Conservation (phyloP, 495 filamentous ascomycete species). For the Gamarada debralockiae region DNA sequence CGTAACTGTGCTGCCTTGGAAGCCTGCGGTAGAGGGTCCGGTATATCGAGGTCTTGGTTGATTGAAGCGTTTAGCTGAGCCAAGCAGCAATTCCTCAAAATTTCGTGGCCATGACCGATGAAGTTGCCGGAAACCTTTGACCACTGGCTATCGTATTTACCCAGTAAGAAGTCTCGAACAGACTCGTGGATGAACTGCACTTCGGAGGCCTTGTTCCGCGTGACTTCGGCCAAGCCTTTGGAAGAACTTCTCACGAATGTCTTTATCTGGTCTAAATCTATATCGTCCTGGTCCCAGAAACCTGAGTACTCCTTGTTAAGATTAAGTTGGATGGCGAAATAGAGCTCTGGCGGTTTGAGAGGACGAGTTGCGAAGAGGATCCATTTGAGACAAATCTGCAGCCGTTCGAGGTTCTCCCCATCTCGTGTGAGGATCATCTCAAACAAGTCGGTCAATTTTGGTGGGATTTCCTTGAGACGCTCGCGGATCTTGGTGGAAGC, state of each 20-base stretch:
- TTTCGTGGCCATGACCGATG: constrained; percentile 29
- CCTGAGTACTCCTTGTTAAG: constrained; percentile 13
- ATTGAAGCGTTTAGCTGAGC: constrained; percentile 22
- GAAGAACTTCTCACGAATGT: constrained; percentile 28
- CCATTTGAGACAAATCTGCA: constrained; percentile 33
- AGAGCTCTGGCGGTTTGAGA: constrained; percentile 30
- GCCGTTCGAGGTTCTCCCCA: constrained; percentile 15
- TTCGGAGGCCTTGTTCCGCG: constrained; percentile 10
- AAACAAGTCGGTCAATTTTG: constrained; percentile 34
- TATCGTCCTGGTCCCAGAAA: constrained; percentile 22
- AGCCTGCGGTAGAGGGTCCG: constrained; percentile 24
- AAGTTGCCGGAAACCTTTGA: constrained; percentile 22
- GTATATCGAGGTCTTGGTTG: constrained; percentile 15
- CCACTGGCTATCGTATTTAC: constrained; percentile 20
- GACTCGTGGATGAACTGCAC: constrained; percentile 42
- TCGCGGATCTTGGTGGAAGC: constrained; percentile 19
- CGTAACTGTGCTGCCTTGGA: constrained; percentile 22
- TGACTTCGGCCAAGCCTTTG: constrained; percentile 32
- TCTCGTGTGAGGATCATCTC: constrained; percentile 32
- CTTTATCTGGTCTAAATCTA: constrained; percentile 25
- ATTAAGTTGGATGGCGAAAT: constrained; percentile 29
- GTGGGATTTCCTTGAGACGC: constrained; percentile 33
- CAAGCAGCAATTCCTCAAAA: constrained; percentile 34
- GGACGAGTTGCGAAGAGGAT: constrained; percentile 32
- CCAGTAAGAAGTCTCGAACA: constrained; percentile 34